phyloP scores from a whole-genome alignment of 2,329 filamentous ascomycete species.

The Paraphoma sp. region DNA sequence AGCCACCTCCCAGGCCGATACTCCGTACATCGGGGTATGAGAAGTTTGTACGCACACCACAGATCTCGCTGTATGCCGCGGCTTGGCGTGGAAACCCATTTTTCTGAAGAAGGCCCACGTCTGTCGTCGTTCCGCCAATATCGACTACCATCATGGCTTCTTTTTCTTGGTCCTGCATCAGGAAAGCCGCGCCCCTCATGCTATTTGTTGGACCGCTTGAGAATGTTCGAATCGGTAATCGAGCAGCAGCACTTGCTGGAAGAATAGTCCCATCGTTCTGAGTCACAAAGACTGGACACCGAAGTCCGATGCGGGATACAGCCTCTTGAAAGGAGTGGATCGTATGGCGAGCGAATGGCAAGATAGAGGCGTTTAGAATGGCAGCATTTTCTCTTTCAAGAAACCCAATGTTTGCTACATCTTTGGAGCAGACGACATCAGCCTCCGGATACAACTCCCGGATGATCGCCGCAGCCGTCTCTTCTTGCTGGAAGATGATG shows the following conservation, averaged over 20 bases:
- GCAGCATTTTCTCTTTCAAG: slow-evolving; percentile 70
- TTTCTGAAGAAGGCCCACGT: slow-evolving; percentile 65
- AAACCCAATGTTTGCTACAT: slow-evolving; percentile 56
- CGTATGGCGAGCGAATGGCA: slow-evolving; percentile 63
- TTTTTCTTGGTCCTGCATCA: slow-evolving; percentile 35
- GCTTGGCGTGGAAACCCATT: slow-evolving; percentile 69
- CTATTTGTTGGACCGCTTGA: slow-evolving; percentile 70
- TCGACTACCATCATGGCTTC: not conserved
- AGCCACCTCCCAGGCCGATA: slow-evolving; percentile 65
- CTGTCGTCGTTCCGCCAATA: slow-evolving; percentile 70
- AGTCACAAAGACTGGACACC: slow-evolving; percentile 67
- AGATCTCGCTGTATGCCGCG: slow-evolving; percentile 66
- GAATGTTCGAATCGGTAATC: slow-evolving; percentile 67
- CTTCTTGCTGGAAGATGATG: slow-evolving; percentile 36
- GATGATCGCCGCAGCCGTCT: not conserved
- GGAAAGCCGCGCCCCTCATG: slow-evolving; percentile 59
- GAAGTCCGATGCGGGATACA: slow-evolving; percentile 54
- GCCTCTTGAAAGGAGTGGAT: slow-evolving; percentile 64
- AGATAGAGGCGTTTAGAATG: slow-evolving; percentile 68
- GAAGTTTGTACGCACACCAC: slow-evolving; percentile 64
- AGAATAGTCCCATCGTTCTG: slow-evolving; percentile 70
- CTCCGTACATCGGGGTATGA: slow-evolving; percentile 57
- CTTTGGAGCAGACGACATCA: slow-evolving; percentile 52
- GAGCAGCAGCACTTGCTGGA: slow-evolving; percentile 58
- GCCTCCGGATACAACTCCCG: slow-evolving; percentile 51